These are phyloP conservation scores for Monosporascus sp. DNA, from an alignment of 2,329 filamentous ascomycete genomes.

Conservation along the genomic window DNA sequence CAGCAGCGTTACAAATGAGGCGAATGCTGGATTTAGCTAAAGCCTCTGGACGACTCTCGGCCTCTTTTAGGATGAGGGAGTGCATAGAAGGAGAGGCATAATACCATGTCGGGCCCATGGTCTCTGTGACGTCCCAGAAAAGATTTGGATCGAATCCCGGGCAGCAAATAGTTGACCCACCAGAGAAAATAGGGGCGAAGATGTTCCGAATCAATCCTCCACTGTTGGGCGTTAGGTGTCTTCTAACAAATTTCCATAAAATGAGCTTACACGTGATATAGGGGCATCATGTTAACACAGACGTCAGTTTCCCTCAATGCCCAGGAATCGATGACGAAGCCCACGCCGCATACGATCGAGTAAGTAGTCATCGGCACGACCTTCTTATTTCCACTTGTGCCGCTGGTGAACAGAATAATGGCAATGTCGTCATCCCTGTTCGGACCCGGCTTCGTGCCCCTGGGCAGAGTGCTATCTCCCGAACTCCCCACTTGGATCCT, in stretches of 20 bases:
- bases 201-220: constrained; percentile 50
- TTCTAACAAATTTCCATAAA: not conserved
- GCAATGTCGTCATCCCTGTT: constrained; percentile 42
- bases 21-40: constrained; percentile 38
- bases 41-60: constrained; percentile 31
- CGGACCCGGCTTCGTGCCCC: constrained; percentile 12
- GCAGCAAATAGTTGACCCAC: constrained; percentile 49
- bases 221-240: constrained; percentile 19
- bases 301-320: constrained; percentile 39
- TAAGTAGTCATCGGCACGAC: constrained; percentile 47
- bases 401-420: constrained; percentile 51
- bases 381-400: constrained; percentile 54
- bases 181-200: constrained; percentile 48
- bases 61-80: constrained; percentile 45
- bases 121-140: constrained; percentile 50
- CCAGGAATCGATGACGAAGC: constrained; percentile 49
- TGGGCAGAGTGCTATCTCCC: not conserved
- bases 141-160: constrained; percentile 47
- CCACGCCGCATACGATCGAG: constrained; percentile 44
- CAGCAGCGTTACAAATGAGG: constrained; percentile 51
- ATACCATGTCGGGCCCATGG: constrained; percentile 47
- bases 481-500: constrained; percentile 25
- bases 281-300: constrained; percentile 55
- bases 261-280: constrained; percentile 47
- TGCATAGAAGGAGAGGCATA: constrained; percentile 55